Conservation (phyloP, 805 yeast genomes). For the Ogataea saltuana region DNA sequence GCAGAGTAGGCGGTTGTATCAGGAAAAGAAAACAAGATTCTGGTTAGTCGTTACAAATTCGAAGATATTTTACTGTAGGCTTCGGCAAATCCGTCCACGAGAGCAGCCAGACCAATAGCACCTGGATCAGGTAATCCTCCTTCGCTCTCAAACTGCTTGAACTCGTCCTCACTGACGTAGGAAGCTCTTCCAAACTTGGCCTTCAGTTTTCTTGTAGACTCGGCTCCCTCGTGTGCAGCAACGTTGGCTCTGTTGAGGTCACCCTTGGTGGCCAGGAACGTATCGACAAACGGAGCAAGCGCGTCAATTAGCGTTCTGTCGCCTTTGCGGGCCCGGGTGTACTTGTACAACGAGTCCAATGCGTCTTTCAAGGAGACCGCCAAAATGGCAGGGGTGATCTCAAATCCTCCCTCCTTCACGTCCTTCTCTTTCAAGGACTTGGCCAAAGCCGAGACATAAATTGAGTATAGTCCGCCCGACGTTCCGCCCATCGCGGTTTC, state of each 20-base stretch:
- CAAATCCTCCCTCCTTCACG: conserved; percentile 26
- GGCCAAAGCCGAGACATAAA: conserved; percentile 76
- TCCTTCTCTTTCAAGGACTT: conserved; percentile 49
- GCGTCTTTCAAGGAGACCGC: conserved; percentile 58
- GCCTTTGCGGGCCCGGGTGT: conserved; percentile 86
- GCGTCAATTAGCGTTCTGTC: conserved; percentile 91
- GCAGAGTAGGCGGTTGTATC: neutral
- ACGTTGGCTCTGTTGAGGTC: conserved; percentile 61
- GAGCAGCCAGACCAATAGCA: conserved; percentile 73
- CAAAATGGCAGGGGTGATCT: conserved; percentile 38
- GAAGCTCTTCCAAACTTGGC: conserved; percentile 95
- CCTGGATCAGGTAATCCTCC: conserved; percentile 96
- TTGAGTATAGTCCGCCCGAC: conserved; percentile 90
- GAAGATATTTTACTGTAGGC: conserved; percentile 26
- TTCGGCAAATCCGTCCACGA: conserved; percentile 34
- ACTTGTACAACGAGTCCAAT: conserved; percentile 71
- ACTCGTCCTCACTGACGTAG: conserved; percentile 69
- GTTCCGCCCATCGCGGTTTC: conserved; percentile 96
- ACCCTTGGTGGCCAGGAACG: conserved; percentile 45
- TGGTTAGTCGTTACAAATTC: conserved; percentile 14
- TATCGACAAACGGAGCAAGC: conserved; percentile 79
- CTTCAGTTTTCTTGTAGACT: conserved; percentile 66
- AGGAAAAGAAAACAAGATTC: neutral
- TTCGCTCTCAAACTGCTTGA: conserved; percentile 47
- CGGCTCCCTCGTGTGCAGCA: conserved; percentile 77